Conservation (phyloP, 2,329 filamentous ascomycete species). For the Chaetomiaceae sp. region DNA sequence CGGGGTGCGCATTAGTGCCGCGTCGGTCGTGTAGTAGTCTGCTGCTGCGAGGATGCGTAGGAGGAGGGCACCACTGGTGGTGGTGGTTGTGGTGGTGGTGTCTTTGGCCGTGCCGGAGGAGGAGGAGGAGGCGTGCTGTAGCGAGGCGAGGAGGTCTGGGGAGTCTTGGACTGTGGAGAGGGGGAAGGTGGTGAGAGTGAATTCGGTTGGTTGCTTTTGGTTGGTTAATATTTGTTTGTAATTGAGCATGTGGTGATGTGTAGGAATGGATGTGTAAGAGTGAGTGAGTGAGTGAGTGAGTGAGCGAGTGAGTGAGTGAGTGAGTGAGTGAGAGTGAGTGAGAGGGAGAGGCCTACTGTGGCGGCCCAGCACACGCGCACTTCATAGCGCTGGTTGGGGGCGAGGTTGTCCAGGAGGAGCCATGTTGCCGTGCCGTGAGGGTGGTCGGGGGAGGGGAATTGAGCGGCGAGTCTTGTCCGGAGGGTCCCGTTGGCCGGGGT, state of each 20-base stretch:
- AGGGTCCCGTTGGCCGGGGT: conserved; percentile 50
- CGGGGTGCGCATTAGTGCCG: conserved; percentile 67
- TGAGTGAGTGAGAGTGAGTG: too few relatives aligned
- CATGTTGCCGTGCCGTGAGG: conserved; percentile 64
- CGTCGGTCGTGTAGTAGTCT: conserved; percentile 76
- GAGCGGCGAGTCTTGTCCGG: conserved; percentile 59
- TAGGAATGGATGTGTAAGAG: conserved; percentile 9
- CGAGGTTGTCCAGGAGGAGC: conserved; percentile 69
- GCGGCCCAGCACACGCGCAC: conserved; percentile 90
- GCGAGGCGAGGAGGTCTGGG: conserved; percentile 58
- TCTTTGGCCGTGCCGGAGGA: not conserved
- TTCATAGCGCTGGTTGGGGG: conserved; percentile 76
- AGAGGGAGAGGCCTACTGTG: conserved; percentile 74
- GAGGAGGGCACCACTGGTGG: conserved; percentile 47
- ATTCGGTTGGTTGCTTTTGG: conserved; percentile 75
- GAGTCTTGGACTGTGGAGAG: conserved; percentile 57
- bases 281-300: conserved; percentile 1
- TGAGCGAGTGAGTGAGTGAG: too few relatives aligned
- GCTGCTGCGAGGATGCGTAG: conserved; percentile 72
- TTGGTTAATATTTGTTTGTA: conserved; percentile 4
- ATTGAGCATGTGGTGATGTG: too few relatives aligned
- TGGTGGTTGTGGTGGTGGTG: conserved; percentile 18
- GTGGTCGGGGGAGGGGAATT: conserved; percentile 55
- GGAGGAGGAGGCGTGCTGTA: conserved; percentile 34
- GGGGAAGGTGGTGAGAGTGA: conserved; percentile 63